Percentiles rank a stretch among this genome's conserved stretches.
Conservation (phyloP, 371 early-diverging fungal species). For the Haplosporangium sp. region DNA sequence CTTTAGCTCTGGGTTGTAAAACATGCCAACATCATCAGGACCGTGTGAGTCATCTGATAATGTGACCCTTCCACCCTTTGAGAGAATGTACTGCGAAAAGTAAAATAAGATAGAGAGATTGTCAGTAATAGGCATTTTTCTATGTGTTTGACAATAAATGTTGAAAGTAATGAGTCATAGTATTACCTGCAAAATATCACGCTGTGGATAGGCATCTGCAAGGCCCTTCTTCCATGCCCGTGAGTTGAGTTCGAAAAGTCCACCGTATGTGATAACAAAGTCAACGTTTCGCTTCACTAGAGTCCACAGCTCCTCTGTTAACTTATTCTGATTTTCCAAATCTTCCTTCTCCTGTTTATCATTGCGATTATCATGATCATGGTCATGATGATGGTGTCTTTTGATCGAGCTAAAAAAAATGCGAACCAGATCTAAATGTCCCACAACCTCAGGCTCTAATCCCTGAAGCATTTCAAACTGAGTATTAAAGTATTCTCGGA, state of each 20-base stretch:
- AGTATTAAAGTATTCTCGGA: slow-evolving; percentile 86
- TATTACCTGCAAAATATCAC: slow-evolving; percentile 79
- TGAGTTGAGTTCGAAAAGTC: slow-evolving; percentile 93
- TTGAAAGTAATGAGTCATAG: background rate
- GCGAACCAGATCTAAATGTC: slow-evolving; percentile 94
- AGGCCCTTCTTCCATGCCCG: slow-evolving; percentile 93
- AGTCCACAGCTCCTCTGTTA: slow-evolving; percentile 62
- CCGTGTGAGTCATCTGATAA: slow-evolving; percentile 95
- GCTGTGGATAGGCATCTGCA: slow-evolving; percentile 86
- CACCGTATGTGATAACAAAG: slow-evolving; percentile 81
- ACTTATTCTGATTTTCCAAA: background rate
- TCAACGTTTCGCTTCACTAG: slow-evolving; percentile 87
- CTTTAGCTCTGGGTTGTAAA: slow-evolving; percentile 67
- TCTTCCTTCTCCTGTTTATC: slow-evolving; percentile 11
- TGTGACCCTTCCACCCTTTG: slow-evolving; percentile 79
- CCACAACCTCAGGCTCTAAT: slow-evolving; percentile 84
- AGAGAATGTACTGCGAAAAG: slow-evolving; percentile 66
- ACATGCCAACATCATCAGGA: slow-evolving; percentile 86
- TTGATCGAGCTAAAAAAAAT: slow-evolving; percentile 73
- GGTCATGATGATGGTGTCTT: slow-evolving; percentile 24
- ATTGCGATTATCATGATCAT: slow-evolving; percentile 33
- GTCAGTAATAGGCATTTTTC: no score
- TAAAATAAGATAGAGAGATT: background rate
- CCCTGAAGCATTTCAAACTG: slow-evolving; percentile 81
- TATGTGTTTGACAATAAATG: no score